phyloP scores from a whole-genome alignment of 805 yeast species.

The Nakazawaea ernobii region DNA sequence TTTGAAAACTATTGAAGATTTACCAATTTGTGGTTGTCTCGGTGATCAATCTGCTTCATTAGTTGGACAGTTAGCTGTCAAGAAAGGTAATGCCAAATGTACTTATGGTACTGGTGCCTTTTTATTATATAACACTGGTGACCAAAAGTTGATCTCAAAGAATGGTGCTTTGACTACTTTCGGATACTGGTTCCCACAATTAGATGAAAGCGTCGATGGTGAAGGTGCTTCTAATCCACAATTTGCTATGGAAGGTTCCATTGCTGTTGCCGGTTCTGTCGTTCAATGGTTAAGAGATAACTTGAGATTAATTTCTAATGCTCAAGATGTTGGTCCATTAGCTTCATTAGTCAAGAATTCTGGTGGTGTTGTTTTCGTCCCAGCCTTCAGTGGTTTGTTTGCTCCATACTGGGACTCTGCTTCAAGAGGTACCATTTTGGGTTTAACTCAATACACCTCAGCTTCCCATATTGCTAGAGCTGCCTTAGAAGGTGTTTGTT shows the following conservation, averaged over 20 bases:
- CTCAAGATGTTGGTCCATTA: constrained; percentile 86
- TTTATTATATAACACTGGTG: constrained; percentile 82
- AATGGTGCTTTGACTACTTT: constrained; percentile 87
- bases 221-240: constrained; percentile 50
- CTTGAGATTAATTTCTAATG: constrained; percentile 70
- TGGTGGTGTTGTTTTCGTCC: constrained; percentile 92
- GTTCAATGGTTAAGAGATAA: constrained; percentile 94
- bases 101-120: constrained; percentile 97
- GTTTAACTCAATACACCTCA: constrained; percentile 89
- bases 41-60: constrained; percentile 94
- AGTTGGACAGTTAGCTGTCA: constrained; percentile 86
- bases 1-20: constrained; percentile 42
- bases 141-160: constrained; percentile 57
- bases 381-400: constrained; percentile 89
- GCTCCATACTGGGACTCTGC: constrained; percentile 96
- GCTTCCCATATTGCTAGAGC: constrained; percentile 91
- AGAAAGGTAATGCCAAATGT: constrained; percentile 84
- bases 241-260: constrained; percentile 90
- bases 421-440: constrained; percentile 89
- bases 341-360: constrained; percentile 76
- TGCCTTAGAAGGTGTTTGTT: constrained; percentile 92
- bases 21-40: constrained; percentile 83
- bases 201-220: constrained; percentile 36
- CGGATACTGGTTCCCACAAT: constrained; percentile 81
- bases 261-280: constrained; percentile 92